A percentile compares a stretch with the other conserved stretches of the same genome.
phyloP scores from a whole-genome alignment of 129 eudicot species.

The Silybum marianum region DNA sequence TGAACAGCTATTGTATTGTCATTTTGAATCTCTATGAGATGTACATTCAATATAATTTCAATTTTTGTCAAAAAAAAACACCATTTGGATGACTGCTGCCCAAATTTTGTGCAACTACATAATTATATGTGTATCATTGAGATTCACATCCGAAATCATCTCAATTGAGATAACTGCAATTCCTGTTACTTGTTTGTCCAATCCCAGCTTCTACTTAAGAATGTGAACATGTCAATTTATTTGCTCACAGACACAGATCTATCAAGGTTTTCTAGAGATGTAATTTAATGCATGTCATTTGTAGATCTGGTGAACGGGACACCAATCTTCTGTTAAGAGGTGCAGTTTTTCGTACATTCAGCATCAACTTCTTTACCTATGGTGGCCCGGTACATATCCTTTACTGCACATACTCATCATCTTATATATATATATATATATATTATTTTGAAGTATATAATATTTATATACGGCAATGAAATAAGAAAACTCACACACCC shows the following conservation, averaged over 20 bases:
- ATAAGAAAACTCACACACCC: too few relatives aligned
- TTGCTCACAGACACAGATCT: background rate
- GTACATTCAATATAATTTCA: background rate
- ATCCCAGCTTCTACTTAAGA: background rate
- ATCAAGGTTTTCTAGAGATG: background rate
- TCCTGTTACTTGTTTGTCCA: background rate
- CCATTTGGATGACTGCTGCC: background rate
- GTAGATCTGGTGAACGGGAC: slow-evolving; percentile 91
- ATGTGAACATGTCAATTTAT: background rate
- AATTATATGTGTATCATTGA: background rate
- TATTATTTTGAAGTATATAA: too few relatives aligned
- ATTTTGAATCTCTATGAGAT: background rate
- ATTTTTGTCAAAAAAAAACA: background rate
- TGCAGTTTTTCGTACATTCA: slow-evolving; percentile 83
- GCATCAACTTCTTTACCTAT: slow-evolving; percentile 97
- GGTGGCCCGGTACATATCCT: slow-evolving; percentile 91
- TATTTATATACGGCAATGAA: too few relatives aligned
- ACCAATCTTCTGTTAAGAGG: slow-evolving; percentile 81
- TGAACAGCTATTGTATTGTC: background rate
- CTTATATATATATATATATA: background rate
- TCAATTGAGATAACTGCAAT: background rate
- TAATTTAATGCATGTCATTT: slow-evolving; percentile 23
- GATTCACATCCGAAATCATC: background rate
- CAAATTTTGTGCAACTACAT: background rate
- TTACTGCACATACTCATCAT: slow-evolving; percentile 22